phyloP scores from a whole-genome alignment of 192 early-diverging fungal species.

The Backusella australiensis region DNA sequence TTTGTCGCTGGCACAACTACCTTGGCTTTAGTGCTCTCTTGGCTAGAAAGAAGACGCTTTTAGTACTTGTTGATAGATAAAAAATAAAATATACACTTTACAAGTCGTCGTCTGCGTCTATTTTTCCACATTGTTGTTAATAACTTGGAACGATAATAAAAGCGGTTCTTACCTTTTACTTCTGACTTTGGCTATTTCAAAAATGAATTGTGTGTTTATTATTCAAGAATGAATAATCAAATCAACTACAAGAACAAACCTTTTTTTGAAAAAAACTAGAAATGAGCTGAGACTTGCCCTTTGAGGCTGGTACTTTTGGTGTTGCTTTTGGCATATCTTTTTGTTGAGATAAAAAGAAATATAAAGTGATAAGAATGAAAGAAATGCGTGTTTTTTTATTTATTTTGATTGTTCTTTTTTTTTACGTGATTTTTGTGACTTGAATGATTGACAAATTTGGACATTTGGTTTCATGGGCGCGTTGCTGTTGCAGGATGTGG shows the following conservation, averaged over 20 bases:
- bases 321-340: neutral
- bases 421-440: neutral
- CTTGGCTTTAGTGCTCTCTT: neutral
- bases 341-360: neutral
- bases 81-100: neutral
- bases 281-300: neutral
- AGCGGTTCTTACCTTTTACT: too few species aligned
- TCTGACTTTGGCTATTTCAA: neutral
- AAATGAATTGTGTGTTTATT: neutral
- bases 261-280: neutral
- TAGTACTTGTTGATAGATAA: neutral
- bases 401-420: neutral
- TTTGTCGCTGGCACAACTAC: neutral
- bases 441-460: neutral
- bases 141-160: too few species aligned
- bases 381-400: neutral
- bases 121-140: neutral
- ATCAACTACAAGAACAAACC: neutral
- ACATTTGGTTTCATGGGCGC: neutral
- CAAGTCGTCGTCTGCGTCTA: neutral
- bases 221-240: neutral
- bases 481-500: neutral
- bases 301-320: neutral
- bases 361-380: too few species aligned
- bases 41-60: neutral